phyloP scores from a whole-genome alignment of 2,329 filamentous ascomycete genomes.

The Thelonectria discophora region DNA sequence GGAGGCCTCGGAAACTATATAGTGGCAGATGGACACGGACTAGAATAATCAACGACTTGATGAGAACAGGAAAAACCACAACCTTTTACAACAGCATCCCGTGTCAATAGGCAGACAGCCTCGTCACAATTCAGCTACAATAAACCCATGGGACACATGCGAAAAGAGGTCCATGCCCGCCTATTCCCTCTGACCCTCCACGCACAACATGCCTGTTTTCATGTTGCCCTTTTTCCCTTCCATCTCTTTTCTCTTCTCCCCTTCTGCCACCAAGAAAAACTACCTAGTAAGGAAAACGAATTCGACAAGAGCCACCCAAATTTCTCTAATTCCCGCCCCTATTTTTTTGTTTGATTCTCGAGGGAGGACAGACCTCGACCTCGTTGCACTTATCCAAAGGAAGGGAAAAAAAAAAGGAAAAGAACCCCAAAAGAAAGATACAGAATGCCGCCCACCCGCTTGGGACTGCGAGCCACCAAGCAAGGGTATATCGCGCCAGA shows the following conservation, averaged over 20 bases:
- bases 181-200: constrained; percentile 3
- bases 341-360: constrained; percentile 12
- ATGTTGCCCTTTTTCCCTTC: constrained; percentile 23
- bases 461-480: constrained; percentile 23
- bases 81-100: constrained; percentile 3
- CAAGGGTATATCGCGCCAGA: constrained; percentile 30
- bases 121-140: constrained; percentile 21
- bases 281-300: constrained; percentile 9
- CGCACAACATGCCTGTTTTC: constrained; percentile 32
- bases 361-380: not conserved
- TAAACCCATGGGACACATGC: constrained; percentile 1
- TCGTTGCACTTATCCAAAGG: constrained; percentile 5
- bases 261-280: not conserved
- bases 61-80: not conserved
- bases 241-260: constrained; percentile 11
- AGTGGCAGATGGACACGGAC: not conserved
- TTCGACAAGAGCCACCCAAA: constrained; percentile 21
- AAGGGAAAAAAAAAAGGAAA: constrained; percentile 2
- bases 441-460: constrained; percentile 29
- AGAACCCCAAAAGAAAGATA: constrained; percentile 14
- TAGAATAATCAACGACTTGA: constrained; percentile 1
- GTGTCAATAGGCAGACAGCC: constrained; percentile 25
- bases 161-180: constrained; percentile 10
- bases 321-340: constrained; percentile 14
- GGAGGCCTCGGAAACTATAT: not conserved